phyloP scores from a whole-genome alignment of 1,284 basidiomycete genomes.

The Agaricales sp. region DNA sequence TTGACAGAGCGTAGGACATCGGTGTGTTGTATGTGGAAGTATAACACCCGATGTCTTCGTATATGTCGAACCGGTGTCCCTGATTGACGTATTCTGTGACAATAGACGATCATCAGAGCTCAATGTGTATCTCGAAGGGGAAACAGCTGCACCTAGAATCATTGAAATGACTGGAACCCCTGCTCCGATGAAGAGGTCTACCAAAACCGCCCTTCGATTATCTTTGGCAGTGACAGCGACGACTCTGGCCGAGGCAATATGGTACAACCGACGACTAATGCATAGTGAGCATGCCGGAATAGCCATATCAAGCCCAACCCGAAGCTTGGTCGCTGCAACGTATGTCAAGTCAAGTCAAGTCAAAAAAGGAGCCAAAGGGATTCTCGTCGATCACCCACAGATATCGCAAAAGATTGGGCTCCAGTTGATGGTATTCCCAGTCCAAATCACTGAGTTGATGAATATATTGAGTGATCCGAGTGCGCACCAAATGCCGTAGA shows the following conservation, averaged over 20 bases:
- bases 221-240: slow-evolving; percentile 11
- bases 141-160: slow-evolving; percentile 21
- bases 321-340: slow-evolving; percentile 29
- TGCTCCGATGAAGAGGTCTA: slow-evolving; percentile 26
- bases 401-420: slow-evolving; percentile 73
- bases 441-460: slow-evolving; percentile 63
- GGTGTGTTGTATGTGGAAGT: slow-evolving; percentile 26
- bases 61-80: slow-evolving; percentile 37
- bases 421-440: slow-evolving; percentile 39
- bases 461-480: slow-evolving; percentile 44
- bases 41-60: slow-evolving; percentile 33
- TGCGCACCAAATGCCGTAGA: slow-evolving; percentile 55
- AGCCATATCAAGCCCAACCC: slow-evolving; percentile 23
- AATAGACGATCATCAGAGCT: slow-evolving; percentile 6
- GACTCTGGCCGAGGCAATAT: slow-evolving; percentile 25
- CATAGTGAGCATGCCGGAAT: slow-evolving; percentile 32
- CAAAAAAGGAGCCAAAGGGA: slow-evolving; percentile 6
- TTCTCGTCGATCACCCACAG: slow-evolving; percentile 28
- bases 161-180: slow-evolving; percentile 27
- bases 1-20: slow-evolving; percentile 24
- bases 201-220: slow-evolving; percentile 21
- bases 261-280: slow-evolving; percentile 38
- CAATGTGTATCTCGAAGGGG: slow-evolving; percentile 13
- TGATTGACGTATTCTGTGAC: slow-evolving; percentile 28
- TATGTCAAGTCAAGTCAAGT: neutral